Base-by-base conservation (phyloP, 805 yeast species). In the Gaillardinia entomophila region DNA sequence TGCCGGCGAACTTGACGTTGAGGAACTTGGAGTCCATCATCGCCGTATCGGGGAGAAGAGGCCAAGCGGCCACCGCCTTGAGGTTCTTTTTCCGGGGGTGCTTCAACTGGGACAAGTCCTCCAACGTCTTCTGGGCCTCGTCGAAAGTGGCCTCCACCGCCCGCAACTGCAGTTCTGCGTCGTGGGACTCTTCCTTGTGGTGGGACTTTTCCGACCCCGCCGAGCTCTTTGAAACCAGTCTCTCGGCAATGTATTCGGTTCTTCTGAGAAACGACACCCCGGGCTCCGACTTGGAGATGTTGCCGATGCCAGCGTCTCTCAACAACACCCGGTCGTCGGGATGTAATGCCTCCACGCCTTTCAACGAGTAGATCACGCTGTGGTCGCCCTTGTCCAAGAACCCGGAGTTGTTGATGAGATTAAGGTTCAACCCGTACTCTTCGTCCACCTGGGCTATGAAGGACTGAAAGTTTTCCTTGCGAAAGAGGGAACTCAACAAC, bases 221-320 rank as follows among this genome's bases (percentile, higher is more conserved):
- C 13, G 35, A 46, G 6, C 36, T 15, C 30, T 37, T 38, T 12
- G 59, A 33, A 11, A 49, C 35, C 33, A 70, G 70, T 32, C 76
- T 79, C 24, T 83, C 77, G 8, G 95, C 75, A 37, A 87, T 82
- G 55, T 90, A 90, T 53, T 92, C 97, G 0, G 98, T 90, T 63
- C 97, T 79, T 64, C 97, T 79, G 53, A 90, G 70, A 60, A 90
- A 89, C n/a, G 85, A 72, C 11, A 84, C 83, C 28, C 79, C 71
- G 38, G 70, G 71, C 47, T 50, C 73, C 36, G 53, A 55, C 37
- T 66, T 63, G 36, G 61, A 49, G 34, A 63, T 57, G 36, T 56
- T 59, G 14, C 71, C 66, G 16, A 72, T 68, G 3, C 73, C 76
- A 16, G 96, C 95, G 53, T 88, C 96, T 51, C 87, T 75, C 34